Evolutionary conservation across 768 basidiomycete genomes (phyloP).

Genomic region (Mycena haematopus): DNA sequence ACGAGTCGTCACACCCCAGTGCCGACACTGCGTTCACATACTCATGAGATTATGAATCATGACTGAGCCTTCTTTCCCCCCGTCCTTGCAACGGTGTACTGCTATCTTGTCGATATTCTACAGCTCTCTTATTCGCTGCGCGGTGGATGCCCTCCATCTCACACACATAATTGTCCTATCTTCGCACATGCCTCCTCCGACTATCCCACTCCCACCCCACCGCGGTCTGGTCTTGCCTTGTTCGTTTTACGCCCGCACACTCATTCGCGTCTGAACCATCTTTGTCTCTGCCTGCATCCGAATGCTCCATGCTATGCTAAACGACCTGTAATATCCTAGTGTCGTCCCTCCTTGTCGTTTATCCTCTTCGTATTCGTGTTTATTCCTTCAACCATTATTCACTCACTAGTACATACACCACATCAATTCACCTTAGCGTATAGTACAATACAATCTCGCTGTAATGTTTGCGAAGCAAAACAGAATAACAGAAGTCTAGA

Average conservation of each 20-base stretch:
- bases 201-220: slow-evolving; percentile 13
- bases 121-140: slow-evolving; percentile 25
- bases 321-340: slow-evolving; percentile 16
- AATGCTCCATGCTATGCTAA: slow-evolving; percentile 19
- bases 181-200: slow-evolving; percentile 6
- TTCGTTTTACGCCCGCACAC: slow-evolving; percentile 16
- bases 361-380: slow-evolving; percentile 17
- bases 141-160: slow-evolving; percentile 19
- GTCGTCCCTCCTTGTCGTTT: slow-evolving; percentile 5
- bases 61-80: not conserved
- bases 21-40: slow-evolving; percentile 27
- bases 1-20: slow-evolving; percentile 12
- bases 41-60: slow-evolving; percentile 16
- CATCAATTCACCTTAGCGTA: slow-evolving; percentile 1
- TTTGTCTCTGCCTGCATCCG: not conserved
- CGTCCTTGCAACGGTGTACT: not conserved
- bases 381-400: slow-evolving; percentile 22
- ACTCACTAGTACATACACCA: slow-evolving; percentile 26
- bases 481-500: not conserved
- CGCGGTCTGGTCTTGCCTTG: slow-evolving; percentile 8
- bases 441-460: slow-evolving; percentile 24
- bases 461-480: slow-evolving; percentile 12
- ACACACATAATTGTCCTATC: slow-evolving; percentile 11
- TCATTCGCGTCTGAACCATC: slow-evolving; percentile 10
- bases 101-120: slow-evolving; percentile 23